Conservation (phyloP, 2,329 filamentous ascomycete species). For the Thelonectria blattea region DNA sequence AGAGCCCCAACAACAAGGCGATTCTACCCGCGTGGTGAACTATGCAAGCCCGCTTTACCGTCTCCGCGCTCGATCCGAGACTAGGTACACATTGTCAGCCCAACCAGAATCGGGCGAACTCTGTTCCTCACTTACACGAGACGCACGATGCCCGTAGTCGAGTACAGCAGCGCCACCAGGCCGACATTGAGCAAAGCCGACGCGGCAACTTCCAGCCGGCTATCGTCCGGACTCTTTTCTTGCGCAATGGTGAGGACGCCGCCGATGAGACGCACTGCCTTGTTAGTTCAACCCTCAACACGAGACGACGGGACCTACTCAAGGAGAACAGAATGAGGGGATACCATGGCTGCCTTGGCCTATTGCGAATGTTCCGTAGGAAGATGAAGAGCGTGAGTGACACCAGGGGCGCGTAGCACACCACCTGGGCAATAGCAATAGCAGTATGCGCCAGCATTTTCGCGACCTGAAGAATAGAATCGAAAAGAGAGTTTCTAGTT, state of each 20-base stretch:
- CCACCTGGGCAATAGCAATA: constrained; percentile 26
- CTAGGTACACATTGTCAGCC: neutral
- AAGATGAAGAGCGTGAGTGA: constrained; percentile 25
- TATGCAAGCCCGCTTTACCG: neutral
- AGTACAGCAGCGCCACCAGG: constrained; percentile 37
- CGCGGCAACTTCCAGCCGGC: constrained; percentile 36
- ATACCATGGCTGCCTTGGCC: constrained; percentile 28
- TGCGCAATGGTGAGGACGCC: constrained; percentile 37
- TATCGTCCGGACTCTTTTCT: constrained; percentile 24
- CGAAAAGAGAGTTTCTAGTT: neutral
- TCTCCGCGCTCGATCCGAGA: neutral
- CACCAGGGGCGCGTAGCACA: constrained; percentile 25
- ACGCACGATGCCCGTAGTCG: constrained; percentile 35
- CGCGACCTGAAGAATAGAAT: neutral
- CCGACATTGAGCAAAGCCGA: constrained; percentile 40
- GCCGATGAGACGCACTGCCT: constrained; percentile 37
- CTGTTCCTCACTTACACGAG: constrained; percentile 30
- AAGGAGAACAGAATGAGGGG: constrained; percentile 18
- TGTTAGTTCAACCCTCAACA: neutral
- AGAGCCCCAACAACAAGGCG: neutral
- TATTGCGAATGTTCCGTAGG: constrained; percentile 21
- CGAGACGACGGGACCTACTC: neutral
- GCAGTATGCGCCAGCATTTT: constrained; percentile 22
- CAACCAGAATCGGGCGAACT: too few species aligned
- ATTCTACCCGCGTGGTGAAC: constrained; percentile 1